Base-by-base conservation (phyloP, 2,329 filamentous ascomycete genomes). In the Pestalotiopsis sp. region DNA sequence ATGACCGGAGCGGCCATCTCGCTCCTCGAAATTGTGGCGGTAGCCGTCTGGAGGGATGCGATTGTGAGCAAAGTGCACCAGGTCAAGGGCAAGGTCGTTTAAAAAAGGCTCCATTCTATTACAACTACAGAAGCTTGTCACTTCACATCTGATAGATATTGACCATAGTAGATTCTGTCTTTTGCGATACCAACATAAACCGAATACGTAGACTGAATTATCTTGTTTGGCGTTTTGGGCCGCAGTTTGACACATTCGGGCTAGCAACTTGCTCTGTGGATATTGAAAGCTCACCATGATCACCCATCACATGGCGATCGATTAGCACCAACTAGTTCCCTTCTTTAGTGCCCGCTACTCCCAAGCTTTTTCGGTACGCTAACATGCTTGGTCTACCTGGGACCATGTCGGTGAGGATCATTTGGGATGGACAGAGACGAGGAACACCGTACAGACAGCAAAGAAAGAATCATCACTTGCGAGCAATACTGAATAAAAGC, bases 81-180 rank as follows among this genome's bases (percentile, higher is more conserved):
- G 67, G 78, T 79, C 61, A 77, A 73, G 69, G 78, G 78, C 23
- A 79, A 76, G 17, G 77, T 79, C 7, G 59, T 79, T 3, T 79
- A 70, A 36, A 36, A 36, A 36, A 74, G 45, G 2, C 45, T 38
- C 12, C 5, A 59, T 17, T 27, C 2, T 27, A 11, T 36, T 13
- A 17, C 57, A 17, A 23, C 23, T 27, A 13, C 23, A 59, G 17
- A 27, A 9, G 14, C 7, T n/a, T 52, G 2, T 3, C 14, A 12
- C 7, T 36, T 36, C 31, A 36, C 7, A 36, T 36, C 7, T 9
- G 31, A 7, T 36, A 9, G 2, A 2, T 36, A 2, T 36, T 36
- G 0, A 36, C 31, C 1, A 36, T 2, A 9, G 45, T 20, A 17
- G 45, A 52, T 17, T 52, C 14, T 17, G 14, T 52, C 14, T 17